Conservation (phyloP, 176 grass and related monocot genomes). For the Elymus sibiricus region DNA sequence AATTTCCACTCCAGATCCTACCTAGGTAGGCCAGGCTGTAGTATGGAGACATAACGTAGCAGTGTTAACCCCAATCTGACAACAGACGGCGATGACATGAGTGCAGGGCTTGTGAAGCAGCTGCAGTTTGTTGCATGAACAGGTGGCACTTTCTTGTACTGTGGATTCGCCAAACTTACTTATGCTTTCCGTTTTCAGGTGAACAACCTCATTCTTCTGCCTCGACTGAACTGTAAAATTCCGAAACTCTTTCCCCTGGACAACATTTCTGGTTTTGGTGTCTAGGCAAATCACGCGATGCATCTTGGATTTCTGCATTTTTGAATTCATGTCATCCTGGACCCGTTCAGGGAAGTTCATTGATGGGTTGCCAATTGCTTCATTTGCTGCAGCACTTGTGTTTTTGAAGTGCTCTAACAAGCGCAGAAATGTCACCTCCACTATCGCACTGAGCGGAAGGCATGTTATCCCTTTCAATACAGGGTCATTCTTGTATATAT, state of each 20-base stretch:
- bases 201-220: neutral
- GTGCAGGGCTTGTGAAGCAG: neutral
- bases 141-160: neutral
- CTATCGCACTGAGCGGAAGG: conserved; percentile 19
- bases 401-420: conserved; percentile 3
- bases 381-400: conserved; percentile 1
- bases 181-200: neutral
- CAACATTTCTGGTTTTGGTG: neutral
- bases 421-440: conserved; percentile 4
- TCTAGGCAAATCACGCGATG: neutral
- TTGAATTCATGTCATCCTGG: conserved; percentile 5
- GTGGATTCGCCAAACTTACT: neutral
- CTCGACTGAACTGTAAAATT: neutral
- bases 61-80: conserved; percentile 12
- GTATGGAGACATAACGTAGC: neutral
- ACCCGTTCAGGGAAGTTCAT: conserved; percentile 12
- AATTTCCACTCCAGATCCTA: neutral
- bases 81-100: conserved; percentile 24
- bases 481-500: conserved; percentile 1
- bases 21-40: neutral
- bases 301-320: conserved; percentile 4
- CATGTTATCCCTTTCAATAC: conserved; percentile 25
- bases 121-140: conserved; percentile 15
- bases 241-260: neutral
- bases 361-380: conserved; percentile 17